Evolutionary conservation across 1,284 basidiomycete species (phyloP).

Genomic region (Ustilago vetiveriae): DNA sequence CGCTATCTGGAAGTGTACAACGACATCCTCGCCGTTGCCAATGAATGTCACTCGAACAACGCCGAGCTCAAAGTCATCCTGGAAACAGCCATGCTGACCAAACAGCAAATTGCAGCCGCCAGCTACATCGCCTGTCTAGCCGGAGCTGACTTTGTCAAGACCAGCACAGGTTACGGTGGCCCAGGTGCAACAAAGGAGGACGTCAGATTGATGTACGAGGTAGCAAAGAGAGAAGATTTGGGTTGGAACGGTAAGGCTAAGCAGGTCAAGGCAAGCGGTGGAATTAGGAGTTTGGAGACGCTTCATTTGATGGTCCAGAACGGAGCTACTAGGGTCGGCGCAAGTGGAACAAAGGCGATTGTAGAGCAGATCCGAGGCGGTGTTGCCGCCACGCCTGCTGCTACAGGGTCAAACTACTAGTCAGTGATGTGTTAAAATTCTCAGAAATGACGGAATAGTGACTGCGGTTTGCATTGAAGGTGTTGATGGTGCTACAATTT

Average conservation of each 20-base stretch:
- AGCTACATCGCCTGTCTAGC: conserved; percentile 53
- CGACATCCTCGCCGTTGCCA: conserved; percentile 49
- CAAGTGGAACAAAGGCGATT: conserved; percentile 57
- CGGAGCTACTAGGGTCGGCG: conserved; percentile 58
- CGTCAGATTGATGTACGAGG: conserved; percentile 55
- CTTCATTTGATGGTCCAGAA: conserved; percentile 50
- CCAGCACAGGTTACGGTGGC: conserved; percentile 58
- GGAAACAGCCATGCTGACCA: conserved; percentile 54
- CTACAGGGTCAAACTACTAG: conserved; percentile 12
- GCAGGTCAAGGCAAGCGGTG: conserved; percentile 60
- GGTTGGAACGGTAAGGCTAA: conserved; percentile 23
- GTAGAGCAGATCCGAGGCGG: conserved; percentile 45
- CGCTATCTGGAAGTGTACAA: conserved; percentile 39
- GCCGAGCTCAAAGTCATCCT: conserved; percentile 60
- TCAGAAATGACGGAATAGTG: no score
- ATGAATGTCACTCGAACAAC: conserved; percentile 27
- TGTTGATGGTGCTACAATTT: conserved; percentile 18
- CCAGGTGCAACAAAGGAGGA: conserved; percentile 55
- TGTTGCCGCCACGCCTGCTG: conserved; percentile 8
- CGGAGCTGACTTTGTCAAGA: conserved; percentile 60
- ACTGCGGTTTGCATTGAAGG: neutral
- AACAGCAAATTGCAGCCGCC: conserved; percentile 47
- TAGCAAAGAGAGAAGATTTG: conserved; percentile 27
- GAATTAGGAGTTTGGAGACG: conserved; percentile 44
- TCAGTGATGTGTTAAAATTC: no score